Base-by-base conservation (phyloP, 2,329 filamentous ascomycete species). In the Colletotrichum caudatum region DNA sequence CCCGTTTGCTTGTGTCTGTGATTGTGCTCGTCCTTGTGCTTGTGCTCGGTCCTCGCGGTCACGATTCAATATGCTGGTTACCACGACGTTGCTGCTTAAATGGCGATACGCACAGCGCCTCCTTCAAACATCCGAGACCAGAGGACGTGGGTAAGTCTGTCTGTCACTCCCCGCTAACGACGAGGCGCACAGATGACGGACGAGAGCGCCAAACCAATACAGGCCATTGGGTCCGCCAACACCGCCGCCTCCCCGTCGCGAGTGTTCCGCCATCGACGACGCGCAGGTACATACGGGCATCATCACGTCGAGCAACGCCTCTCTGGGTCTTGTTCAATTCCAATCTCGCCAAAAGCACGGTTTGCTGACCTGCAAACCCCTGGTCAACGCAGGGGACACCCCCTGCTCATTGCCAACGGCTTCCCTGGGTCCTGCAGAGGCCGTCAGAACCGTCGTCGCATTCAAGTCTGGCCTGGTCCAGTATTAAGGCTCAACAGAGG, bases 391-490 rank as follows among this genome's bases (percentile, higher is more conserved):
- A 72, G 61, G 57, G 59, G 9, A 7, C 20, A 33, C n/a, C 57
- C 69, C 71, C 54, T 73, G 60, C 35, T 20, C 29, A 46, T 12
- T 23, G 33, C 58, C 58, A 44, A 33, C 16, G 57, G 48, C 39
- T 18, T 14, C 44, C n/a, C 58, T 46, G 58, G 58, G 20, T 35
- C n/a, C 51, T 46, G 64, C 50, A 41, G 64, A 60, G 56, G 64
- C 54, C 33, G 64, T 41, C 63, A 65, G 68, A 72, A 72, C 57
- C 56, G 64, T 53, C 48, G 60, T 73, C n/a, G 64, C 69, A 72
- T 63, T 62, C 46, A 48, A 62, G 29, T 29, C 29, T 29, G 29
- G 57, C n/a, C 51, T 54, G 26, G 14, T 59, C 58, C 64, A 44
- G 53, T 64, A 53, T 29, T 29, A 71, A 63, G 64, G 44, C 51